Evolutionary conservation across 805 yeast species (phyloP).

Genomic region (Candida quercuum): DNA sequence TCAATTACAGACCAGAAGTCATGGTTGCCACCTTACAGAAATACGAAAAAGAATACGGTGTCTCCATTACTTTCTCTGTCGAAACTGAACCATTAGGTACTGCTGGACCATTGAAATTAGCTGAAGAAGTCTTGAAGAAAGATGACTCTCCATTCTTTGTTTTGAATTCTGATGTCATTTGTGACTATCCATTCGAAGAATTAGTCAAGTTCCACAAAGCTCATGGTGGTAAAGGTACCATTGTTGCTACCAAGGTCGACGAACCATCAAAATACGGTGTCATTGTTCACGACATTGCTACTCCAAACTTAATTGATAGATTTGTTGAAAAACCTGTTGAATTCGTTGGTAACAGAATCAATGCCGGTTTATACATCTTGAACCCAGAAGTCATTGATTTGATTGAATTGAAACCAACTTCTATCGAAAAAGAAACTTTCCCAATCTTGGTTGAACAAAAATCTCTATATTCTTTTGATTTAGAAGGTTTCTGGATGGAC

Average conservation of each 20-base stretch:
- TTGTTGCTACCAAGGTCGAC: conserved; percentile 98
- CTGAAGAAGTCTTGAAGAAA: conserved; percentile 88
- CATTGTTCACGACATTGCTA: conserved; percentile 93
- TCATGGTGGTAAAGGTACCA: conserved; percentile 97
- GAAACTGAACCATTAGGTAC: conserved; percentile 99
- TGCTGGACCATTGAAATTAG: conserved; percentile 98
- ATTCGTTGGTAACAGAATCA: conserved; percentile 99
- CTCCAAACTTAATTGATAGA: conserved; percentile 93
- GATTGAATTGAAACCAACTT: conserved; percentile 97
- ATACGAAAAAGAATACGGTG: conserved; percentile 94
- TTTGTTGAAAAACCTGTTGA: conserved; percentile 99
- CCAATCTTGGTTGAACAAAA: conserved; percentile 89
- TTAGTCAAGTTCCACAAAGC: conserved; percentile 88
- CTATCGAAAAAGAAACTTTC: conserved; percentile 99
- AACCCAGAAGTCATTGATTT: conserved; percentile 96
- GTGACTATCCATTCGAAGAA: conserved; percentile 96
- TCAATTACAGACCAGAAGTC: conserved; percentile 98
- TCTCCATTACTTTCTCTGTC: conserved; percentile 91
- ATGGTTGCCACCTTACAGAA: conserved; percentile 94
- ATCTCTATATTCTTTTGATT: conserved; percentile 88
- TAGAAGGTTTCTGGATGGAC: conserved; percentile 99
- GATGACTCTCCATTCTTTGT: conserved; percentile 97
- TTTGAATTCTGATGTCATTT: conserved; percentile 95
- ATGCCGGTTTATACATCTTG: conserved; percentile 97
- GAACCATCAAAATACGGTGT: conserved; percentile 99